These are phyloP conservation scores for Euphrasia confusa DNA, from an alignment of 257 asterid genomes.

Conservation along the genomic window DNA sequence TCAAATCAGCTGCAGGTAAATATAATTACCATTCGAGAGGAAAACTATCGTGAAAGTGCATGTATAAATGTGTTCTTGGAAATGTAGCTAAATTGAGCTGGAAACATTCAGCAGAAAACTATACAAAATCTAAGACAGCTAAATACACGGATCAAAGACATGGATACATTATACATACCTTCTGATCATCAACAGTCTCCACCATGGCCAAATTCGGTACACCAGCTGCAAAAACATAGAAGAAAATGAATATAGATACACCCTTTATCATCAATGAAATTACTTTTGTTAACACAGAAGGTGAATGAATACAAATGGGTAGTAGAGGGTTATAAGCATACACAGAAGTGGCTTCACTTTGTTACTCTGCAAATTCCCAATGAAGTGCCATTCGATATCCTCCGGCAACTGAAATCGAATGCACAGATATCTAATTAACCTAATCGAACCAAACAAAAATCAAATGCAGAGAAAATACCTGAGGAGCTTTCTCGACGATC, in stretches of 20 bases:
- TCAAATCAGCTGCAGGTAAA: constrained; percentile 5
- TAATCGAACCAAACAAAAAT: neutral
- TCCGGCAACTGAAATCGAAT: constrained; percentile 74
- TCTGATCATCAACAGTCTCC: constrained; percentile 92
- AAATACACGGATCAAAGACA: constrained; percentile 1
- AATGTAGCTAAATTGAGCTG: constrained; percentile 1
- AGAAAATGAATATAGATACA: neutral
- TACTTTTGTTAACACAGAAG: too few species aligned
- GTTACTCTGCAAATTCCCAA: constrained; percentile 97
- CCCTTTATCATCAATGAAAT: neutral
- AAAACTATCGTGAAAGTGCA: constrained; percentile 1
- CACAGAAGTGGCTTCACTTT: constrained; percentile 89
- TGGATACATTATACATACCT: constrained; percentile 40
- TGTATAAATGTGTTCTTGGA: constrained; percentile 3
- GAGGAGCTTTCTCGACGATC: constrained; percentile 81
- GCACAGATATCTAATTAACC: constrained; percentile 15
- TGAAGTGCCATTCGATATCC: constrained; percentile 93
- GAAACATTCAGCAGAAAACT: neutral
- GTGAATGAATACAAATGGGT: too few species aligned
- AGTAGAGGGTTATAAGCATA: constrained; percentile 31
- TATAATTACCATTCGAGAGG: neutral
- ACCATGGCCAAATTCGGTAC: constrained; percentile 90
- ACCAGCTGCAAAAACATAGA: constrained; percentile 45
- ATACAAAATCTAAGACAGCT: neutral
- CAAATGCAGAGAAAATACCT: constrained; percentile 35